Evolutionary conservation across 148 eudicot species (phyloP).

Genomic region (Rhododendron griersonianum): DNA sequence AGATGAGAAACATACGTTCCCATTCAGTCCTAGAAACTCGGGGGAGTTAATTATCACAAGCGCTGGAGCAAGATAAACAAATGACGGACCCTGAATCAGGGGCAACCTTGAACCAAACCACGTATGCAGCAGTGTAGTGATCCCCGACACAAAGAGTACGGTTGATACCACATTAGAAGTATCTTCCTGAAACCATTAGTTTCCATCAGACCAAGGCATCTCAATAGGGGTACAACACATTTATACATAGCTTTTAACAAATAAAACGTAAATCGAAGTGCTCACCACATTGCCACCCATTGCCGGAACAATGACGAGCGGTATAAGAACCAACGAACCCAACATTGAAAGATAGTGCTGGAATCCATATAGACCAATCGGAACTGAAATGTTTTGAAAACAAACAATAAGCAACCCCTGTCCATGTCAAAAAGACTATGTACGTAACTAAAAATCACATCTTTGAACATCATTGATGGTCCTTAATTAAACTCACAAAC

Average conservation of each 20-base stretch:
- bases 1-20: neutral
- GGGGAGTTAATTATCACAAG: constrained; percentile 47
- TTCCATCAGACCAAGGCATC: constrained; percentile 46
- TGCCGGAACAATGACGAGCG: constrained; percentile 90
- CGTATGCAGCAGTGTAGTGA: constrained; percentile 83
- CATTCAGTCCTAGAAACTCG: constrained; percentile 75
- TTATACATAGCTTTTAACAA: neutral
- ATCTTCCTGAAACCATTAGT: constrained; percentile 81
- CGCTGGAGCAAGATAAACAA: constrained; percentile 30
- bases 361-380: constrained; percentile 81
- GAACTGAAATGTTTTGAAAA: constrained; percentile 55
- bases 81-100: constrained; percentile 93
- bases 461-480: neutral
- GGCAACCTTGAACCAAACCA: constrained; percentile 90
- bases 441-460: neutral
- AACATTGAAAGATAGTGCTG: constrained; percentile 87
- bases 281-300: constrained; percentile 82
- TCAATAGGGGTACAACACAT: neutral
- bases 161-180: constrained; percentile 88
- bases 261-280: constrained; percentile 15
- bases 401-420: constrained; percentile 9
- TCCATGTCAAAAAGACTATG: neutral
- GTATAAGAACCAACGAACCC: constrained; percentile 86
- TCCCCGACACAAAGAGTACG: constrained; percentile 81
- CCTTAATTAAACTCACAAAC: neutral